phyloP scores from a whole-genome alignment of 306 rosid genomes.

The Crotalaria pallida region DNA sequence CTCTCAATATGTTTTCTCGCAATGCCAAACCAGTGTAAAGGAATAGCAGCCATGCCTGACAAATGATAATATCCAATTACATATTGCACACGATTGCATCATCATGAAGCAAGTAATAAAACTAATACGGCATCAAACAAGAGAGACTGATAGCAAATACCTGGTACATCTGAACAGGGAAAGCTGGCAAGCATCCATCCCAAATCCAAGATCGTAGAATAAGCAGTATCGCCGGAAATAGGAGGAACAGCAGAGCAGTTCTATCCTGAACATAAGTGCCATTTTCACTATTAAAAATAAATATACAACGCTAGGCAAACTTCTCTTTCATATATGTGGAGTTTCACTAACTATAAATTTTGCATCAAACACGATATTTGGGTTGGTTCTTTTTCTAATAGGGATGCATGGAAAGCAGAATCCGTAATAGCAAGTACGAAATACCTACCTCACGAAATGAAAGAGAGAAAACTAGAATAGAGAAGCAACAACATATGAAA shows the following conservation, averaged over 20 bases:
- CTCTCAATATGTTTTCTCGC: slow-evolving; percentile 93
- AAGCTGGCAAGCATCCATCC: slow-evolving; percentile 95
- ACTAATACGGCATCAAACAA: not conserved
- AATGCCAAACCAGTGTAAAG: slow-evolving; percentile 91
- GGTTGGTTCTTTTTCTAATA: not conserved
- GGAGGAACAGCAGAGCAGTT: slow-evolving; percentile 87
- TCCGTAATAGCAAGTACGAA: not conserved
- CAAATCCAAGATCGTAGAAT: slow-evolving; percentile 80
- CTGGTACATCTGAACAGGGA: slow-evolving; percentile 96
- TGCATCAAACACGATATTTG: not conserved
- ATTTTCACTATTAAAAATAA: slow-evolving; percentile 4
- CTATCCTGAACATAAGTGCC: slow-evolving; percentile 69
- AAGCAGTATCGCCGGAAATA: slow-evolving; percentile 77
- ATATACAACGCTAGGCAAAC: slow-evolving; percentile 12
- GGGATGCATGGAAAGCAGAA: not conserved
- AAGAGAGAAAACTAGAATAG: not conserved
- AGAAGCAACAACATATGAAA: not conserved
- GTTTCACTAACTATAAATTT: not conserved
- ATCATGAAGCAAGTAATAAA: slow-evolving; percentile 8
- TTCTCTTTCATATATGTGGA: not conserved
- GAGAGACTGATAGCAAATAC: slow-evolving; percentile 30
- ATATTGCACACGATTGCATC: slow-evolving; percentile 16
- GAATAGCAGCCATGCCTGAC: slow-evolving; percentile 92
- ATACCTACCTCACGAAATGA: not conserved
- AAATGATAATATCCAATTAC: slow-evolving; percentile 21